Evolutionary conservation across 768 basidiomycete species (phyloP).

Genomic region (Suillus clintonianus): DNA sequence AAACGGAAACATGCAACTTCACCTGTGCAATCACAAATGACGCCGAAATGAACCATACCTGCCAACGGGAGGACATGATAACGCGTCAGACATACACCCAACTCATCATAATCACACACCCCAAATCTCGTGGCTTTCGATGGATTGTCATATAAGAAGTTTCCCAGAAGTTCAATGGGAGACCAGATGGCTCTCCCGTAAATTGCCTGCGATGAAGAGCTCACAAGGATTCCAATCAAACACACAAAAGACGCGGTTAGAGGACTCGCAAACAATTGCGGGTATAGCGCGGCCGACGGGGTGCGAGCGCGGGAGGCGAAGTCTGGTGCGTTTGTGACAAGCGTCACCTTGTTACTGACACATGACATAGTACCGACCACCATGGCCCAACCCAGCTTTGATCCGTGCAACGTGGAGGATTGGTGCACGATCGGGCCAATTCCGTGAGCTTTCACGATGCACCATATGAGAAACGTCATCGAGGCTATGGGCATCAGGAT

Average conservation of each 20-base stretch:
- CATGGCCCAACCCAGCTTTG: slow-evolving; percentile 76
- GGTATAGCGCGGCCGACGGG: slow-evolving; percentile 58
- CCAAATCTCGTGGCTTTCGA: slow-evolving; percentile 69
- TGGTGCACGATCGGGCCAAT: slow-evolving; percentile 75
- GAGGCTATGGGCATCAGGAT: slow-evolving; percentile 71
- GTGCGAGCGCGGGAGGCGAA: slow-evolving; percentile 66
- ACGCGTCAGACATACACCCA: not conserved
- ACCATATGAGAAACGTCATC: slow-evolving; percentile 76
- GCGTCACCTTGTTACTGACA: slow-evolving; percentile 78
- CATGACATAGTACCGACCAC: slow-evolving; percentile 71
- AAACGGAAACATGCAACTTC: slow-evolving; percentile 1
- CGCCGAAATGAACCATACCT: slow-evolving; percentile 79
- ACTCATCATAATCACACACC: slow-evolving; percentile 29
- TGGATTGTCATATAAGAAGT: slow-evolving; percentile 65
- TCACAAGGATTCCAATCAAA: slow-evolving; percentile 82
- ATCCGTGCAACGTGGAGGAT: slow-evolving; percentile 62
- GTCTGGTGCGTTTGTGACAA: slow-evolving; percentile 78
- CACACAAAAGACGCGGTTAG: slow-evolving; percentile 73
- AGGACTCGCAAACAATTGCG: slow-evolving; percentile 73
- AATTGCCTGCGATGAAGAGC: slow-evolving; percentile 72
- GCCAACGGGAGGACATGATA: not conserved
- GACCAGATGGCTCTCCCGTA: slow-evolving; percentile 82
- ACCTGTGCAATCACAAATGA: slow-evolving; percentile 81
- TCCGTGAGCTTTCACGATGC: slow-evolving; percentile 74
- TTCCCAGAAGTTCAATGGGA: slow-evolving; percentile 69